Evolutionary conservation across 1,284 basidiomycete genomes (phyloP).

Genomic region (Vanrija sp.): DNA sequence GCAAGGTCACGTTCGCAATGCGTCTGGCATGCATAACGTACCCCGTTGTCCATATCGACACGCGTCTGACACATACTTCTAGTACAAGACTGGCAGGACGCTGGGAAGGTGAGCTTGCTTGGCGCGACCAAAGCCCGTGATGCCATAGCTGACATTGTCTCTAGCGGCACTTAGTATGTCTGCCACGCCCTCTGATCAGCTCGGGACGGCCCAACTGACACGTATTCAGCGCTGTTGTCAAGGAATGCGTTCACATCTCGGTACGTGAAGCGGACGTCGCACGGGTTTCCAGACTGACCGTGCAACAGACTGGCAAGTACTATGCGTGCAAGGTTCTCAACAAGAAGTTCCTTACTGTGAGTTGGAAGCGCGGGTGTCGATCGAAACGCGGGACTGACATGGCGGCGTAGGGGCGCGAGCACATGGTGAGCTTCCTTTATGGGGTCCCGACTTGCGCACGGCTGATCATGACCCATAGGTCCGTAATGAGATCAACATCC

Average conservation of each 20-base stretch:
- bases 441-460: neutral
- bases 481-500: conserved; percentile 91
- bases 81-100: conserved; percentile 91
- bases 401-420: conserved; percentile 63
- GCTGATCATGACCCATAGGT: conserved; percentile 56
- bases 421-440: conserved; percentile 61
- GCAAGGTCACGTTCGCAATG: neutral
- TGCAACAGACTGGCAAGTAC: conserved; percentile 52
- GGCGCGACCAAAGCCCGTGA: conserved; percentile 46
- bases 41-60: neutral
- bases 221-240: conserved; percentile 54
- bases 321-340: conserved; percentile 59
- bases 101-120: conserved; percentile 81
- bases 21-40: neutral
- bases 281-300: neutral
- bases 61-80: conserved; percentile 7
- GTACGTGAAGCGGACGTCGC: conserved; percentile 55
- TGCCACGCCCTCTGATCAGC: neutral
- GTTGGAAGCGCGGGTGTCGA: conserved; percentile 10
- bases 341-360: conserved; percentile 87
- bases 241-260: conserved; percentile 91
- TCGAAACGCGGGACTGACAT: conserved; percentile 1
- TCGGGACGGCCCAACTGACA: neutral
- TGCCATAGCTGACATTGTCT: conserved; percentile 8
- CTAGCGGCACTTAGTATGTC: conserved; percentile 47